These are phyloP conservation scores for Canna indica DNA, from an alignment of 176 grass and related monocot genomes.

Conservation along the genomic window DNA sequence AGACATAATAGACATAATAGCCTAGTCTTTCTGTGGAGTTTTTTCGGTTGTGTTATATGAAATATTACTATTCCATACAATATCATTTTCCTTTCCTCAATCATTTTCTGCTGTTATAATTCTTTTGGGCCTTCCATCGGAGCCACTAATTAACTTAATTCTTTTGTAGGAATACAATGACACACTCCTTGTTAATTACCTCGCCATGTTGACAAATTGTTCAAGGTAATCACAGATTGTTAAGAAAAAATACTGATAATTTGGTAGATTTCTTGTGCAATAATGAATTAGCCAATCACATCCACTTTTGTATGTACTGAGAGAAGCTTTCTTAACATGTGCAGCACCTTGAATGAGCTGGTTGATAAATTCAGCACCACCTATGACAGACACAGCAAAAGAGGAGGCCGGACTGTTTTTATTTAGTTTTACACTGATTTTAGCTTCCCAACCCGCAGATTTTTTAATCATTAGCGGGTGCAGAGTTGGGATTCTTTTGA, in stretches of 20 bases:
- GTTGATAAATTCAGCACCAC: constrained; percentile 86
- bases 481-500: not conserved
- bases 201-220: constrained; percentile 95
- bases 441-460: not conserved
- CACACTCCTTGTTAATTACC: constrained; percentile 87
- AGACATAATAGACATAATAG: no score
- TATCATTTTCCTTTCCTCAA: no score
- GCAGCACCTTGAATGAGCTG: constrained; percentile 87
- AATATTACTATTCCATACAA: not conserved
- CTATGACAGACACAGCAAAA: constrained; percentile 64
- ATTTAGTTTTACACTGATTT: constrained; percentile 10
- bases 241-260: not conserved
- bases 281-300: not conserved
- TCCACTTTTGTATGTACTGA: not conserved
- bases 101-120: not conserved
- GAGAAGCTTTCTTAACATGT: not conserved
- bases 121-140: not conserved
- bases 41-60: not conserved
- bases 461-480: not conserved
- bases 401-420: constrained; percentile 84
- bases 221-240: constrained; percentile 40
- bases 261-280: not conserved
- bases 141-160: not conserved
- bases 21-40: not conserved
- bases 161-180: constrained; percentile 81